Evolutionary conservation across 306 rosid genomes (phyloP), one percentile per base, ranked within the genome.

Genomic region (Inga leiocalycina): DNA sequence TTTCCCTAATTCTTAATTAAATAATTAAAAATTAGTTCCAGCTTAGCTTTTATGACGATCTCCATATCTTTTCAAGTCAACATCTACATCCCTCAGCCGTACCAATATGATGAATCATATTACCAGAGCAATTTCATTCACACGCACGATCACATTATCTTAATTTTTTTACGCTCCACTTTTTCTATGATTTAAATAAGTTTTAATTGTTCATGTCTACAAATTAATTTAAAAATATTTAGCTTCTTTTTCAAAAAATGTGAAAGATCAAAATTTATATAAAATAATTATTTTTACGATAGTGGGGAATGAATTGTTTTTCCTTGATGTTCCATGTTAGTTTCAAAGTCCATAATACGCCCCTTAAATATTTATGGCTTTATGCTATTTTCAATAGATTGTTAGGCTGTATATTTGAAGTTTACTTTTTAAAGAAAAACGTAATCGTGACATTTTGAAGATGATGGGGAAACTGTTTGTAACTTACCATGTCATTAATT

Each of bases 11-110:
- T 27, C 30, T 27, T 27, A 27, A 27, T 27, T 27, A 27, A 27
- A 27, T 27, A 27, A 27, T 27, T 27, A 27, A 27, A 27, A 27
- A 27, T 27, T 27, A 27, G 30, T 27, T 27, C 30, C 30, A 27
- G 30, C 79, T 68, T 30, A 35, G 80, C 85, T 81, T 85, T 85
- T 77, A 85, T 37, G 81, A 74, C 85, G 1, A 69, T 69, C 14
- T 67, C 48, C 17, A 45, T 19, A 35, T 24, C 62, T 77, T 64
- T 48, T 72, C 79, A 77, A 52, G 88, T 85, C 88, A 77, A 77
- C 85, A 76, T 69, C 84, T 24, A 15, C 11, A 11, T 24, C 22
- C 51, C 51, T 51, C 3, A 69, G 8, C 48, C 51, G 13, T 41
- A 41, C 61, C n/a, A 17, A 15, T 52, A 17, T 17, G 6, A 17